Percentiles rank a stretch among this genome's conserved stretches.
Evolutionary conservation across 208 protist genomes (phyloP).

Genomic region (Strigomonas galati): DNA sequence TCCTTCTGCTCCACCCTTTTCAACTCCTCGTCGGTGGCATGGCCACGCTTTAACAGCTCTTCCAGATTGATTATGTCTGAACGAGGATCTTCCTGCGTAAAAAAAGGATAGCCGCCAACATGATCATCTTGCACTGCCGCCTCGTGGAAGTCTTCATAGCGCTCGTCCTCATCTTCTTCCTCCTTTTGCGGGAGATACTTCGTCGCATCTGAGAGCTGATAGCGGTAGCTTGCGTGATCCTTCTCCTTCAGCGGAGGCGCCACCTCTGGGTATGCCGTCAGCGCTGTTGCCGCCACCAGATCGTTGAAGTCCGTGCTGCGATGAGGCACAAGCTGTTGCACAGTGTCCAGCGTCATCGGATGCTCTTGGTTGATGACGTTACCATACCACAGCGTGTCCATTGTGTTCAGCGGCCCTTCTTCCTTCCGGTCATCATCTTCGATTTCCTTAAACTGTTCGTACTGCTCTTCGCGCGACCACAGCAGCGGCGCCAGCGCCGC

Average conservation of each 20-base stretch:
- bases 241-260: not conserved
- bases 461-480: constrained; percentile 28
- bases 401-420: too few relatives aligned
- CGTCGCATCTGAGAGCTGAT: not conserved
- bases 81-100: constrained; percentile 21
- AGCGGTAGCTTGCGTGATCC: not conserved
- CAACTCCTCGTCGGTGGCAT: too few relatives aligned
- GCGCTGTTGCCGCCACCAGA: too few relatives aligned
- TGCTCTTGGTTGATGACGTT: too few relatives aligned
- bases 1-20: constrained; percentile 1
- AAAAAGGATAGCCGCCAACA: constrained; percentile 20
- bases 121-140: not conserved
- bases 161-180: not conserved
- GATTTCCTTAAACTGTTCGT: constrained; percentile 17
- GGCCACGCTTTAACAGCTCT: too few relatives aligned
- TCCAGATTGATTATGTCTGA: not conserved
- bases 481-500: constrained; percentile 7
- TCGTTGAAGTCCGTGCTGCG: too few relatives aligned
- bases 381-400: too few relatives aligned
- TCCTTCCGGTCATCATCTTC: too few relatives aligned
- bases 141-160: constrained; percentile 7
- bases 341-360: too few relatives aligned
- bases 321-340: too few relatives aligned
- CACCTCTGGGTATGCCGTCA: too few relatives aligned
- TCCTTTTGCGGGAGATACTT: not conserved